Evolutionary conservation across 2,329 filamentous ascomycete species (phyloP).

Genomic region (Aspergillus sp.): DNA sequence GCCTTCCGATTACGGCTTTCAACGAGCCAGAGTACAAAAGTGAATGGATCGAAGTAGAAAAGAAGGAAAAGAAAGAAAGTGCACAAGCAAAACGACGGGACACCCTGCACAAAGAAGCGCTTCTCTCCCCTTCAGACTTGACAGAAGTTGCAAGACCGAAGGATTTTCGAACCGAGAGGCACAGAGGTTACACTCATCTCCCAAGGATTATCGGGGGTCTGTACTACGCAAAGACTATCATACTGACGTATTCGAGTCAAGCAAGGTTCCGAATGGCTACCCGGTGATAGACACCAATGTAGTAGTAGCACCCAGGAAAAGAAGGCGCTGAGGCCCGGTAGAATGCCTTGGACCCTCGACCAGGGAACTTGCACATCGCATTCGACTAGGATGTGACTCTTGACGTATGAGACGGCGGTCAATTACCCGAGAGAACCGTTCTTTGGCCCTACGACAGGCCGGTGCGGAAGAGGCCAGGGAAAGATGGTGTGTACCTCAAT

Average conservation of each 20-base stretch:
- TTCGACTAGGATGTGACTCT: constrained; percentile 6
- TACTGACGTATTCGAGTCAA: constrained; percentile 33
- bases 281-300: constrained; percentile 1
- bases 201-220: not conserved
- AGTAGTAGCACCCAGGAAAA: not conserved
- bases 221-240: constrained; percentile 22
- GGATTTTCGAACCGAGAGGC: constrained; percentile 1
- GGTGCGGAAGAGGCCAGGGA: constrained; percentile 1
- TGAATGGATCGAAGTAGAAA: constrained; percentile 4
- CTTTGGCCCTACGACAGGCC: constrained; percentile 5
- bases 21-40: not conserved
- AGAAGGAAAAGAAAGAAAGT: constrained; percentile 1
- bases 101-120: constrained; percentile 3
- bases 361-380: not conserved
- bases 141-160: not conserved
- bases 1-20: not conserved
- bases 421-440: constrained; percentile 11
- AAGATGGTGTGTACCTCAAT: constrained; percentile 4
- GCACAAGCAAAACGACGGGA: constrained; percentile 3
- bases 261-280: constrained; percentile 18
- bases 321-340: not conserved
- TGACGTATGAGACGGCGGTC: constrained; percentile 23
- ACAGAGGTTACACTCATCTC: constrained; percentile 2
- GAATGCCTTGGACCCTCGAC: not conserved
- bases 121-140: constrained; percentile 1